phyloP scores from a whole-genome alignment of 2,329 filamentous ascomycete species.

The Neonectria hederae region DNA sequence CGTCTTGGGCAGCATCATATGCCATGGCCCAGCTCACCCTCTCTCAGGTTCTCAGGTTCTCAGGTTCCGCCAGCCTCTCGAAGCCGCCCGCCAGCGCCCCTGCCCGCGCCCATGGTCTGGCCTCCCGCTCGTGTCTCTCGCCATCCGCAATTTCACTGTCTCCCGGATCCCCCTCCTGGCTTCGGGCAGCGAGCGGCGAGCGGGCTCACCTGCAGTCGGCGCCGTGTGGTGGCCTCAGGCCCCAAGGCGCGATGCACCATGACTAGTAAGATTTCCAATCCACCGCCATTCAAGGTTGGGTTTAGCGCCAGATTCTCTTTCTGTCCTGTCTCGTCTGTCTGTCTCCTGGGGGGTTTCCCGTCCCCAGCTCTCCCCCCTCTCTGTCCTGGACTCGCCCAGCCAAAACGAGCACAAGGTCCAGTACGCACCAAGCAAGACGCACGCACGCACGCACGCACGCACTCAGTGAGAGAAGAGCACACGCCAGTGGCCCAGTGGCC shows the following conservation, averaged over 20 bases:
- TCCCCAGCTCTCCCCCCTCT: constrained; percentile 25
- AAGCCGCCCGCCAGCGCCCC: constrained; percentile 29
- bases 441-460: constrained; percentile 15
- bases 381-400: constrained; percentile 26
- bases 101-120: constrained; percentile 30
- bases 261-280: constrained; percentile 47
- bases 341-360: constrained; percentile 35
- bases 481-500: constrained; percentile 34
- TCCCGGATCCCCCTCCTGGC: constrained; percentile 28
- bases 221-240: constrained; percentile 40
- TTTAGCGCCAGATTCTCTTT: constrained; percentile 47
- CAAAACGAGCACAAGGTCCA: constrained; percentile 25
- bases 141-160: constrained; percentile 42
- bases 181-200: constrained; percentile 22
- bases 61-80: constrained; percentile 29
- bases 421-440: constrained; percentile 21
- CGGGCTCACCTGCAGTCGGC: constrained; percentile 34
- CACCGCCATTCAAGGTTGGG: constrained; percentile 49
- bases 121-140: constrained; percentile 36
- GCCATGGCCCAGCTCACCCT: constrained; percentile 13
- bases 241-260: constrained; percentile 34
- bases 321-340: constrained; percentile 35
- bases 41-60: constrained; percentile 12
- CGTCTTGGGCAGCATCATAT: constrained; percentile 28
- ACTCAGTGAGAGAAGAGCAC: neutral